phyloP scores from a whole-genome alignment of 805 yeast genomes.

The Nakazawaea wickerhamii region DNA sequence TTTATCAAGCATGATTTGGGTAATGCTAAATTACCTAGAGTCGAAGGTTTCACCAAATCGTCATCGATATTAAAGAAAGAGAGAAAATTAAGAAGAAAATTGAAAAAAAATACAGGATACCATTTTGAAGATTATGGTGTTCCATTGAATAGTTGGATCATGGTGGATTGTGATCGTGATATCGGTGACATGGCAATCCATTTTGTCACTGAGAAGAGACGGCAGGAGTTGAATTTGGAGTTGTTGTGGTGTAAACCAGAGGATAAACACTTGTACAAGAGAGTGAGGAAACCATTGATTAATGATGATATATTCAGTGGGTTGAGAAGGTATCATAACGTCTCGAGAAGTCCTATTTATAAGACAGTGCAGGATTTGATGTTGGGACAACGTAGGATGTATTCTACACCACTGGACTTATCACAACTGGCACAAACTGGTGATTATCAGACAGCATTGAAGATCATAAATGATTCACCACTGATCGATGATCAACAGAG shows the following conservation, averaged over 20 bases:
- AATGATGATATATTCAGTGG: conserved; percentile 42
- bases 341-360: neutral
- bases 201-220: conserved; percentile 63
- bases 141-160: conserved; percentile 72
- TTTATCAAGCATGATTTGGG: conserved; percentile 48
- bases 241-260: conserved; percentile 50
- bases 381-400: neutral
- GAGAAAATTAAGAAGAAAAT: conserved; percentile 48
- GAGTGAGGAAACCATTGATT: conserved; percentile 14
- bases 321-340: conserved; percentile 39
- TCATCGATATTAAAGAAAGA: conserved; percentile 46
- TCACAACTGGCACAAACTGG: neutral
- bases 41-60: conserved; percentile 69
- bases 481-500: neutral
- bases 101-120: conserved; percentile 46
- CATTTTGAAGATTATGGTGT: conserved; percentile 55
- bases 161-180: conserved; percentile 68
- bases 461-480: neutral
- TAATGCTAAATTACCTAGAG: conserved; percentile 35
- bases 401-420: neutral
- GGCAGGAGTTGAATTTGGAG: conserved; percentile 67
- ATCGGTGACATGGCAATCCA: conserved; percentile 64
- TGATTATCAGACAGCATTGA: neutral
- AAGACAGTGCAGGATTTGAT: neutral
- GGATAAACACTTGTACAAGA: conserved; percentile 27